Conservation (phyloP, 1,139 yeast genomes). For the Yamadazyma blattariae region DNA sequence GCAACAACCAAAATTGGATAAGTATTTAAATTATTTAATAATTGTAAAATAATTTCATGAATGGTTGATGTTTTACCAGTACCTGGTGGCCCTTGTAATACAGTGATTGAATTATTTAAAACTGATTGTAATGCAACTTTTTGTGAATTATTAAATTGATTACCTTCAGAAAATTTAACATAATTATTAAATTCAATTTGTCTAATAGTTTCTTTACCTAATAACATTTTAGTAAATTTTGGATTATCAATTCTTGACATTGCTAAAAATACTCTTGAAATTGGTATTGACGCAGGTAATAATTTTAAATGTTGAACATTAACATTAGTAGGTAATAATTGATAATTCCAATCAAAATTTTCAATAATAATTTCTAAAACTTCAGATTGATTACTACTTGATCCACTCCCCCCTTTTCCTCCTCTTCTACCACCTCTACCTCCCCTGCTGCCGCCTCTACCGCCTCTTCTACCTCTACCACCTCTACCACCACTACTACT, state of each 20-base stretch:
- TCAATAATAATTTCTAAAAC: slow-evolving; percentile 46
- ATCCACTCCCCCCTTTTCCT: slow-evolving; percentile 5
- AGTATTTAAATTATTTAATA: slow-evolving; percentile 52
- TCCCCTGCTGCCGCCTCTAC: background rate
- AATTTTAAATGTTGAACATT: slow-evolving; percentile 43
- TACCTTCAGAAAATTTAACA: slow-evolving; percentile 45
- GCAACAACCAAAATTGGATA: slow-evolving; percentile 72
- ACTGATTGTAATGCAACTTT: slow-evolving; percentile 67
- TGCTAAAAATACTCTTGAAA: slow-evolving; percentile 59
- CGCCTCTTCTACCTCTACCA: slow-evolving; percentile 12
- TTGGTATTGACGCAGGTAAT: slow-evolving; percentile 62
- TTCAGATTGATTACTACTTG: slow-evolving; percentile 17
- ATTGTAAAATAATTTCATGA: slow-evolving; percentile 62
- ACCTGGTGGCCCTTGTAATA: slow-evolving; percentile 68
- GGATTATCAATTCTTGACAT: slow-evolving; percentile 60
- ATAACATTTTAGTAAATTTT: slow-evolving; percentile 52
- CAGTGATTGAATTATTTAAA: slow-evolving; percentile 62
- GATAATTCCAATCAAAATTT: slow-evolving; percentile 56
- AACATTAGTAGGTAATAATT: slow-evolving; percentile 44
- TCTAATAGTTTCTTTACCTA: slow-evolving; percentile 60
- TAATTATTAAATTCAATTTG: slow-evolving; percentile 57
- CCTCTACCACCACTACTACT: slow-evolving; percentile 7
- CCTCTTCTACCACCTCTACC: slow-evolving; percentile 6
- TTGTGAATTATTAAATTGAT: slow-evolving; percentile 58
- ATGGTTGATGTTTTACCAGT: slow-evolving; percentile 68